Evolutionary conservation across 1,284 basidiomycete genomes (phyloP).

Genomic region (Cryptococcus depauperatus): DNA sequence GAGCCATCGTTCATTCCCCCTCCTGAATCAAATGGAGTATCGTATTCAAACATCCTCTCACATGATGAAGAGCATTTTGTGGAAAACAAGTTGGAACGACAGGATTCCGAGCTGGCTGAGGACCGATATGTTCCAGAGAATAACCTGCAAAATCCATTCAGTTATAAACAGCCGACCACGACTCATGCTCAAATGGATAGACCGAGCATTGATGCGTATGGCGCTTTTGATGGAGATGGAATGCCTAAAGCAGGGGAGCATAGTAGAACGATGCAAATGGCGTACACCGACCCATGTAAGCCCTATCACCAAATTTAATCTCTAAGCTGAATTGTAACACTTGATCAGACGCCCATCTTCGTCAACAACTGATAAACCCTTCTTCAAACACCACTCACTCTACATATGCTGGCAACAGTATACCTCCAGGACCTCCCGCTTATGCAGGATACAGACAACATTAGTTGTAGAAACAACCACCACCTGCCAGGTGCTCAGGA

Average conservation of each 20-base stretch:
- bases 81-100: constrained; percentile 29
- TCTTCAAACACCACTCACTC: neutral
- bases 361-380: constrained; percentile 21
- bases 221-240: constrained; percentile 61
- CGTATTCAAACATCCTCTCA: constrained; percentile 21
- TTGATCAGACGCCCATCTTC: constrained; percentile 34
- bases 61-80: constrained; percentile 27
- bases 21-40: constrained; percentile 19
- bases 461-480: no score
- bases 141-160: neutral
- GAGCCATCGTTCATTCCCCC: constrained; percentile 31
- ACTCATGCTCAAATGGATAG: constrained; percentile 38
- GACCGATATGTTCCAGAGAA: neutral
- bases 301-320: constrained; percentile 31
- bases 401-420: neutral
- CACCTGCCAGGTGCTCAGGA: no score
- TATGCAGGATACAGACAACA: constrained; percentile 27
- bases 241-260: constrained; percentile 46
- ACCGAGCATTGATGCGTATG: constrained; percentile 72
- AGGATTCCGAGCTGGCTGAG: constrained; percentile 4
- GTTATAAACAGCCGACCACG: neutral
- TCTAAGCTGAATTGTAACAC: no score
- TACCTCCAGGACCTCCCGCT: constrained; percentile 25
- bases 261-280: constrained; percentile 65
- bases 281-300: constrained; percentile 49